Percentiles rank a stretch among this genome's conserved stretches.
Evolutionary conservation across 2,329 filamentous ascomycete species (phyloP).

Genomic region (Alternaria incomplexa): DNA sequence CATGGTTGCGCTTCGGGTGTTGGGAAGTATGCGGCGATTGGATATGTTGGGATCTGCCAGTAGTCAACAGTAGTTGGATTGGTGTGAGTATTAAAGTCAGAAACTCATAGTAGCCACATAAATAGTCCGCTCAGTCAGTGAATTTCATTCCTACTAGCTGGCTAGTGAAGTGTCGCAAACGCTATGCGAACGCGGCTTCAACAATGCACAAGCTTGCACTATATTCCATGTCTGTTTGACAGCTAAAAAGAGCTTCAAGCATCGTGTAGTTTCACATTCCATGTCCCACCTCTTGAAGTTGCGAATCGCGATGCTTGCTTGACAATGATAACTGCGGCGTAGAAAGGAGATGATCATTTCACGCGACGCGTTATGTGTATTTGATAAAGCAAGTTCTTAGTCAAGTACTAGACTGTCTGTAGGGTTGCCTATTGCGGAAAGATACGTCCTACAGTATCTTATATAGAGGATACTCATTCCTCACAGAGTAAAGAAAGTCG

Average conservation of each 20-base stretch:
- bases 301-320: neutral
- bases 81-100: neutral
- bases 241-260: neutral
- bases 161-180: neutral
- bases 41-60: neutral
- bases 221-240: neutral
- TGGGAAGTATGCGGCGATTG: neutral
- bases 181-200: neutral
- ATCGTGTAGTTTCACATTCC: neutral
- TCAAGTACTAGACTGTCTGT: neutral
- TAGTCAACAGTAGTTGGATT: neutral
- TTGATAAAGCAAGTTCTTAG: neutral
- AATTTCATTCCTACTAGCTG: neutral
- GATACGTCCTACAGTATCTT: neutral
- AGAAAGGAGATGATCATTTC: neutral
- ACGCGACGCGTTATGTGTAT: neutral
- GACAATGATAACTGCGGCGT: neutral
- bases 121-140: neutral
- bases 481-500: neutral
- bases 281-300: neutral
- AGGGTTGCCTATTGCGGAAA: neutral
- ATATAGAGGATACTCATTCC: neutral
- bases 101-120: neutral
- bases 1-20: neutral
- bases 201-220: neutral